Evolutionary conservation across 1,284 basidiomycete species (phyloP), one percentile per base, ranked within the genome.

Genomic region (Melampsora americana): DNA sequence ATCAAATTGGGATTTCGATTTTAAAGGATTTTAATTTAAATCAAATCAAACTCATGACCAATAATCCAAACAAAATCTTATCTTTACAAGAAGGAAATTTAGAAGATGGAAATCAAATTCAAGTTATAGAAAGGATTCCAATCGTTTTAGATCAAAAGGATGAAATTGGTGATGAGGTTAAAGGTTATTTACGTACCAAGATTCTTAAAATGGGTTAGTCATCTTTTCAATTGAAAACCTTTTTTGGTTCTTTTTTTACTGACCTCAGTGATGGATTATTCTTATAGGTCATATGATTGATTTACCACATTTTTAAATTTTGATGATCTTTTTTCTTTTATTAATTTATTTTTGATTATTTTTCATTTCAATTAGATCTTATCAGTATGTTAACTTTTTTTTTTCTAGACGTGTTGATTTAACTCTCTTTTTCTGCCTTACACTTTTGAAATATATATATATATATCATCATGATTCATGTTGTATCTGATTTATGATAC

Each of bases 161-260:
- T 62, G 46, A 56, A 9, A 42, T n/a, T 20, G 92, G 93, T 0
- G 89, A 89, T 68, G 96, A 99, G 80, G 83, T 99, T 80, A 93
- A 99, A 81, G 93, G 91, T 84, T 99, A 99, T 82, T 84, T 99
- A 80, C 87, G 92, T 81, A 99, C 96, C 66, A 99, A 99, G 84
- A 89, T 99, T 26, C 86, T 94, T 81, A 87, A 90, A 77, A 99
- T 99, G 96, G 96, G 96, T 72, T 32, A 44, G 70, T 65, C 4
- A 28, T 56, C 20, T 48, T 62, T 42, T 64, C 16, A n/a, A n/a
- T n/a, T n/a, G n/a, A n/a, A 2, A n/a, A 7, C n/a, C 64, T 16
- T 28, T 9, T 6, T 32, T 62, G 3, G 2, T 18, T 62, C 60
- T 28, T 32, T 5, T 26, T 26, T 28, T 4, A 16, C n/a, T 62